Base-by-base conservation (phyloP, 1,139 yeast species). In the Geotrichum carabidarum region DNA sequence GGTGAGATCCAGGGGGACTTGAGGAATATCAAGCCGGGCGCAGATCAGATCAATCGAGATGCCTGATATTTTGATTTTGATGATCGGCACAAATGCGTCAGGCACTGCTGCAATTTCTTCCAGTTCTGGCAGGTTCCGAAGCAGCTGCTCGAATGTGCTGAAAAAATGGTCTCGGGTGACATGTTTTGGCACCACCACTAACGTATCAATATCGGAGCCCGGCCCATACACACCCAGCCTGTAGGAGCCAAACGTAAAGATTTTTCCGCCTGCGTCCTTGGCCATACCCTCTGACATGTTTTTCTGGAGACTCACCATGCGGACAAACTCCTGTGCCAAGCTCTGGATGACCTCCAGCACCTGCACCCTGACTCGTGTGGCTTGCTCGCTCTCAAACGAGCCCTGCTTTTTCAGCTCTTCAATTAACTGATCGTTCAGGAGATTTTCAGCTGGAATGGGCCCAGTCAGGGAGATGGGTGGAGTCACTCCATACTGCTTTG, bases 241-340 rank as follows among this genome's bases (percentile, higher is more conserved):
- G 66, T 91, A 93, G 0, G 98, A 91, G 0, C 99, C 99, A 71
- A 81, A 93, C 0, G 98, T 90, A 68, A 91, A 93, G 12, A 94
- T 81, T 70, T 94, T 94, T 15, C 99, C 99, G 43, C 99, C 99
- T 0, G 98, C 95, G 69, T 93, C 99, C 58, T 74, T 79, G 0
- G 99, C 96, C 96, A 93, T 90, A 4, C 96, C 96, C 59, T 93
- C 98, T 36, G 93, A 82, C 97, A 93, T 90, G 66, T 93, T 90
- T 66, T 86, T 88, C 57, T 77, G 81, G 59, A 79, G 76, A 1
- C 95, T 86, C 8, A 90, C 97, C 8, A 73, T 79, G 64, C 82
- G 86, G 1, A 93, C 99, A 71, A 93, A 91, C 60, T 86, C 88
- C 63, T 84, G 80, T 0, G 86, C 80, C 65, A 93, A 67, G 60